These are phyloP conservation scores for Chenopodium quinoa DNA, from an alignment of 148 eudicot genomes.

Conservation along the genomic window DNA sequence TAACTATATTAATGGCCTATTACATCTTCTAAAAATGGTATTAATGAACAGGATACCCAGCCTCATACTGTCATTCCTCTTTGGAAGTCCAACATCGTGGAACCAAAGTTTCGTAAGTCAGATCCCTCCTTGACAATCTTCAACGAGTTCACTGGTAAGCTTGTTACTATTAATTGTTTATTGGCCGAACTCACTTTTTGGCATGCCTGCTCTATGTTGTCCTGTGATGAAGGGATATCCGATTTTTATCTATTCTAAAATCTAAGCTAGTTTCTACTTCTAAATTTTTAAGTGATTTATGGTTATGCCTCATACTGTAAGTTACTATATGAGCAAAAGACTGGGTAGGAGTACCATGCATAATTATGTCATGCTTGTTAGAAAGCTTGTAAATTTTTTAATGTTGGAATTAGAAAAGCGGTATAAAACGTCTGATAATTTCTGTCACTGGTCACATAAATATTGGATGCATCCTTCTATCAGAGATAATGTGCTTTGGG, in stretches of 20 bases:
- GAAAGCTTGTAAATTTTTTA: not conserved
- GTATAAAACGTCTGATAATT: not conserved
- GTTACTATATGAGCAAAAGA: too few species aligned
- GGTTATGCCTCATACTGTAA: not conserved
- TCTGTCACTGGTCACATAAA: not conserved
- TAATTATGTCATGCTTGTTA: not conserved
- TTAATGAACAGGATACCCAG: slow-evolving; percentile 48
- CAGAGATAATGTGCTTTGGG: not conserved
- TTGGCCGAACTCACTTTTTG: not conserved
- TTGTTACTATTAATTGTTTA: not conserved
- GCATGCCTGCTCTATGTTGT: not conserved
- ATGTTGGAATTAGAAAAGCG: not conserved
- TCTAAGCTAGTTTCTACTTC: not conserved
- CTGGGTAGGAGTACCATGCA: not conserved
- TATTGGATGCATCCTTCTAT: not conserved
- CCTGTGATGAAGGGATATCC: not conserved
- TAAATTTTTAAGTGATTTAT: not conserved
- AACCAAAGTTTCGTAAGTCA: slow-evolving; percentile 47
- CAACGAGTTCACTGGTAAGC: slow-evolving; percentile 41
- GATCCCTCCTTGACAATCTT: slow-evolving; percentile 45
- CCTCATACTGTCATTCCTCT: slow-evolving; percentile 50
- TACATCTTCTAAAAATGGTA: not conserved
- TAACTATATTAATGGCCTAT: not conserved
- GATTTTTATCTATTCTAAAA: not conserved
- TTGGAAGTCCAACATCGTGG: slow-evolving; percentile 48